Base-by-base conservation (phyloP, 306 rosid genomes). In the Cucurbita pepo region DNA sequence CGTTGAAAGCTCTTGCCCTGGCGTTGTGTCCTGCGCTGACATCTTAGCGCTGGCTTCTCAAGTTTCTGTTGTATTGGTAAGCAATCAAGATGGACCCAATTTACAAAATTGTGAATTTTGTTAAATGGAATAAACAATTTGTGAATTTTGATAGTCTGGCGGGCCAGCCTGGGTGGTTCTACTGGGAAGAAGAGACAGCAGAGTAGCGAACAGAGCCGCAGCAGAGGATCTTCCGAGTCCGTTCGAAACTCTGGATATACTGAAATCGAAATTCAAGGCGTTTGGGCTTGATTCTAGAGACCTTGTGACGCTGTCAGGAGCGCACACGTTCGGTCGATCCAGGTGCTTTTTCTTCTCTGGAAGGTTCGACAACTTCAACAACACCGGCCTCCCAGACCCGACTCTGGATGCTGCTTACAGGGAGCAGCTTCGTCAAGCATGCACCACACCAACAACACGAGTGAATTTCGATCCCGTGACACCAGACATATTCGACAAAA, bases 1-100 rank as follows among this genome's bases (percentile, higher is more conserved):
- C 25, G 22, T 88, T 8, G 97, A 88, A 70, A 88, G 36, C 45
- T 79, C 92, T 38, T 91, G 96, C 70, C 78, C 85, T 0, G 84
- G 85, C 8, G 69, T 88, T 5, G 96, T 91, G 2, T 88, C 91
- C 19, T 91, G 96, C 44, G 92, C 96, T 61, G 97, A 91, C 77
- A 80, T 91, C 75, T 81, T 88, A 36, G 91, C 91, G 3, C 81
- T 91, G 51, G 89, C 96, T 0, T 80, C 97, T 0, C 85, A 91
- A 85, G 62, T 85, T 18, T 87, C 91, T 7, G 88, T 87, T 1
- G 77, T 86, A 34, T 59, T 88, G 90, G 97, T 88, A 81, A 59
- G 4, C 10, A 7, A 54, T 54, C 25, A 16, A 54, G 10, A 2
- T 54, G 5, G 14, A 51, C 2, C 19, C 18, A 50, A 50, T 4